Base-by-base conservation (phyloP, 495 filamentous ascomycete genomes). In the Chaetomium tenue region DNA sequence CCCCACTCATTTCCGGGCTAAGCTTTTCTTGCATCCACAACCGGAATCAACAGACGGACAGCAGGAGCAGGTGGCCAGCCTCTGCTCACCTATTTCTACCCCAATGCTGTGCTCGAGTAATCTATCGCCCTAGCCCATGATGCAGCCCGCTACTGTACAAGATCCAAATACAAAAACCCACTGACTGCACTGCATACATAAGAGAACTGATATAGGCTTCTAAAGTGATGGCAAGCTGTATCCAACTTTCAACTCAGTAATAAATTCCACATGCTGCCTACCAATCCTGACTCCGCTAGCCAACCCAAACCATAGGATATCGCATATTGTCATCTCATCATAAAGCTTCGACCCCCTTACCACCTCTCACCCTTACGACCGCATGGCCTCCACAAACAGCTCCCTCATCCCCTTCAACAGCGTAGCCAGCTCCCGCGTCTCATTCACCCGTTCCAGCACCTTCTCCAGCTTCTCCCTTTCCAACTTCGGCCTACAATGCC, bases 381-480 rank as follows among this genome's bases (percentile, higher is more conserved):
- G 82, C 73, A 84, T 76, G 37, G 81, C 78, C 75, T 86, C 83
- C 0, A 84, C 81, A 76, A 98, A 96, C 50, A 97, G 67, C 68
- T 89, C 89, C 72, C 94, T 86, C 92, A 98, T 98, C 22, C 89
- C 89, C 79, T 96, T 96, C 63, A 98, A 76, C 66, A 97, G 86
- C 26, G 82, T 80, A 3, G 86, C 86, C 71, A 98, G 81, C 70
- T 96, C 91, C 69, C 92, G 83, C 56, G 84, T 88, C 76, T 96
- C 91, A 68, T 97, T 97, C 57, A 92, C 76, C 64, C 78, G 78
- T 59, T 96, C 91, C 16, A 94, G 75, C 52, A 89, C 86, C 64
- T 80, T 77, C 53, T 92, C 88, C 48, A 96, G 79, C 64, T 86
- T 83, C 28, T 89, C 86, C 63, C 81, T 78, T 71, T 95, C 89